Evolutionary conservation across 805 yeast species (phyloP).

Genomic region (Millerago galiae): DNA sequence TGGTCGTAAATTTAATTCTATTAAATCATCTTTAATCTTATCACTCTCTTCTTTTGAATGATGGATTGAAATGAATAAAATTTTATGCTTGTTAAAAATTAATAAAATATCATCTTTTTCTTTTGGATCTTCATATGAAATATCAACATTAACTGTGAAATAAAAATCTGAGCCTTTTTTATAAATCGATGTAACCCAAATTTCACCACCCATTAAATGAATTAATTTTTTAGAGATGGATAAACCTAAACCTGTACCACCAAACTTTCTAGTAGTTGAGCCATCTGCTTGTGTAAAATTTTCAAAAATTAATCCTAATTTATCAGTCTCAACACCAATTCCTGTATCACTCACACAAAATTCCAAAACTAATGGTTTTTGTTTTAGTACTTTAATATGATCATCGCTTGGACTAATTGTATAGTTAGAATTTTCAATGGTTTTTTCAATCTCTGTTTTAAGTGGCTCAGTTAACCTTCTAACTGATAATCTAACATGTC

Average conservation of each 20-base stretch:
- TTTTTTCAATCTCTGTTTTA: conserved; percentile 16
- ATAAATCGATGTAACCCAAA: conserved; percentile 80
- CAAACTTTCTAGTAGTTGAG: conserved; percentile 85
- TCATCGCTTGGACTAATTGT: conserved; percentile 21
- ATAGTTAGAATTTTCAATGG: conserved; percentile 25
- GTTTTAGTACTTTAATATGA: conserved; percentile 15
- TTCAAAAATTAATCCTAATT: conserved; percentile 78
- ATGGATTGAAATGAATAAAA: conserved; percentile 62
- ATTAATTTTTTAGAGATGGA: conserved; percentile 84
- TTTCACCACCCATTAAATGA: conserved; percentile 89
- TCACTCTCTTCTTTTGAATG: conserved; percentile 45
- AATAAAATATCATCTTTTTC: conserved; percentile 62
- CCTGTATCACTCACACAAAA: conserved; percentile 89
- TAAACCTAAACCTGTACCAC: conserved; percentile 88
- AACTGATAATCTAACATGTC: conserved; percentile 74
- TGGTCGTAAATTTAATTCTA: conserved; percentile 55
- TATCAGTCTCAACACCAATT: conserved; percentile 82
- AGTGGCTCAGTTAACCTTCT: conserved; percentile 40
- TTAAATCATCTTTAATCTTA: conserved; percentile 45
- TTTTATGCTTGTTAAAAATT: conserved; percentile 67
- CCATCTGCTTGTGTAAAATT: conserved; percentile 94
- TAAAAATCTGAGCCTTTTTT: conserved; percentile 80
- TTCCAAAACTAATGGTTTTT: conserved; percentile 48
- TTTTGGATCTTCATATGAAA: conserved; percentile 52
- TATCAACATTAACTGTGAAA: conserved; percentile 75